Evolutionary conservation across 345 rosid genomes (phyloP), one percentile per base, ranked within the genome.

Genomic region (Citrus unshiu): DNA sequence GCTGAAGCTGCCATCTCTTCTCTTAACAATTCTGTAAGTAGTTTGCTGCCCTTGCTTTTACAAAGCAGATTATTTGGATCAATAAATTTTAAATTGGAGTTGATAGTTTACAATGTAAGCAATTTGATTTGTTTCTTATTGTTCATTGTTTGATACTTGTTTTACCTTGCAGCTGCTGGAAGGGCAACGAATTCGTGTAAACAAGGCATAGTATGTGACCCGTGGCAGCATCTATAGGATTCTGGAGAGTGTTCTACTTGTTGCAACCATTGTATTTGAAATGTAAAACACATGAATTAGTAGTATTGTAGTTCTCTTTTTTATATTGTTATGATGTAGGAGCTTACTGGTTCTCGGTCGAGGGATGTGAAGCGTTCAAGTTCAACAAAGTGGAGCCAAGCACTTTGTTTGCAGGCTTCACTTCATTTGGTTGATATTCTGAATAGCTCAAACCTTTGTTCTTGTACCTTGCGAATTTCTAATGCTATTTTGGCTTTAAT

Each of bases 121-220:
- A 30, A 10, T 46, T 56, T 4, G 9, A 10, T 74, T 54, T 56
- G 25, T 51, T 65, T 58, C 25, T 51, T 37, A 13, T 76, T 14
- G 43, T 43, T 35, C 18, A 7, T 67, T 66, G 24, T 22, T 7
- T 27, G 35, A 54, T 37, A n/a, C 56, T 78, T 46, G 13, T 78
- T 79, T 29, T 62, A 39, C 61, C 13, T 37, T 79, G 87, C 92
- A 95, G 97, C 54, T 84, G 78, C 78, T 95, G 83, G 98, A 95
- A 87, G 98, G 97, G 73, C 98, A 93, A 68, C 37, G 61, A 43
- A 89, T 95, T 80, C 98, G 97, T 30, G 98, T 93, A 77, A 93
- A 92, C 84, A 93, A 91, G 87, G 98, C 97, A 0, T 95, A 89
- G 39, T 37, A 9, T 37, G 58, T 18, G 25, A 14, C 62, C 13